Evolutionary conservation across 2,329 filamentous ascomycete genomes (phyloP), one percentile per base, ranked within the genome.

Genomic region (Lasiodiplodia sp.): DNA sequence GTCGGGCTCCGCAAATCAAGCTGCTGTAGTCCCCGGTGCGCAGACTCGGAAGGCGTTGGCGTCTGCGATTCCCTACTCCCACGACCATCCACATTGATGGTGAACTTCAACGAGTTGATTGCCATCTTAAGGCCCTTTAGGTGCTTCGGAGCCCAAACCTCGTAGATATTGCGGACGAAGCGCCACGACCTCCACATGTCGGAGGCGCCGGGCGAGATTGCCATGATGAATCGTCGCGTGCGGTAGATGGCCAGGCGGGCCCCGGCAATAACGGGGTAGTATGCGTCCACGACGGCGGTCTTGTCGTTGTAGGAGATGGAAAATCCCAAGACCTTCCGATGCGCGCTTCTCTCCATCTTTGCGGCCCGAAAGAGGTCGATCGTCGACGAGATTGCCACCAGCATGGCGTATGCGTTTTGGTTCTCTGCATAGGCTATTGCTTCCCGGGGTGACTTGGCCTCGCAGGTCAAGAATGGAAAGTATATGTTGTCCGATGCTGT

Each of bases 141-240:
- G 25, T 63, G 58, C 25, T 31, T 2, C 10, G 58, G 58, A 2
- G 58, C 58, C 38, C 37, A 63, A 2, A 51, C 12, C 18, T 63
- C 47, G 28, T 51, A 63, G 2, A 63, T 51, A 16, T 63, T 63
- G 23, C 31, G 23, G 11, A 63, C 18, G 40, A 51, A 51, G 18
- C 21, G 23, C 16, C 34, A 66, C 23, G 44, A 34, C 21, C n/a
- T 7, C 49, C 49, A 25, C n/a, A 8, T 25, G n/a, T 10, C 7
- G 1, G 49, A 4, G 12, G 21, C 23, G 49, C 21, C 12, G 21
- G 47, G 47, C n/a, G 21, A 23, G 7, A 44, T 8, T 8, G 31
- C 5, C 31, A 25, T 51, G 8, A 1, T 4, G 4, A 51, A 25
- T 51, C n/a, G n/a, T n/a, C 21, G 6, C 1, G n/a, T 51, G 7